Evolutionary conservation across 192 early-diverging fungal genomes (phyloP).

Genomic region (Podila epigama): DNA sequence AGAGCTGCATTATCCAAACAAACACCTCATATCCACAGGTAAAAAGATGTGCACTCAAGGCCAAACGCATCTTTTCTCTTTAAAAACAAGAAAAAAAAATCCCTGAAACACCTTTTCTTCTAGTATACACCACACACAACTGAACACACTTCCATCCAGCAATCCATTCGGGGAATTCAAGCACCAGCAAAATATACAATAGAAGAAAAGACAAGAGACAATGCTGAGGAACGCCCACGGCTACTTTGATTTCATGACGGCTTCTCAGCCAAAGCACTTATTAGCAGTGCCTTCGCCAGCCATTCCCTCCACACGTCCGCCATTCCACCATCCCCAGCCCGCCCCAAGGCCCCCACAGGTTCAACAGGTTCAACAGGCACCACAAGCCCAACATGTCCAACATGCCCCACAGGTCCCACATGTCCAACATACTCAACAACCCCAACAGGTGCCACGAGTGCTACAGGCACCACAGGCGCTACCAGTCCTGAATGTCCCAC

Average conservation of each 20-base stretch:
- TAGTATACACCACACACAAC: too few species aligned
- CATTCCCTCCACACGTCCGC: not conserved
- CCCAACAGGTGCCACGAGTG: not conserved
- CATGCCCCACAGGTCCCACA: not conserved
- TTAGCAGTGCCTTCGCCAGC: too few species aligned
- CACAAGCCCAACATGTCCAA: not conserved
- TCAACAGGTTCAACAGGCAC: not conserved
- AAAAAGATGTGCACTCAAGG: too few species aligned
- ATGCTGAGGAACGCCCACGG: slow-evolving; percentile 47
- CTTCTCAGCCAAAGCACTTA: not conserved
- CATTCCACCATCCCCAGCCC: not conserved
- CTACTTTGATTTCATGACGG: slow-evolving; percentile 29
- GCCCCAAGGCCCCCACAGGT: not conserved
- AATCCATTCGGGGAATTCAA: too few species aligned
- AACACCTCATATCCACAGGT: too few species aligned
- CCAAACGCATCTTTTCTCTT: too few species aligned
- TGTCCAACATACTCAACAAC: not conserved
- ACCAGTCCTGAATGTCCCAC: not conserved
- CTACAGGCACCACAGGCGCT: not conserved
- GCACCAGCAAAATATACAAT: too few species aligned
- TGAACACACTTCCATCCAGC: too few species aligned
- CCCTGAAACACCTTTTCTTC: too few species aligned
- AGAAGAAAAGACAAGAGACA: not conserved
- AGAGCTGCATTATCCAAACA: too few species aligned
- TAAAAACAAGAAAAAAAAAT: too few species aligned